Evolutionary conservation across 1,284 basidiomycete genomes (phyloP), one percentile per base, ranked within the genome.

Genomic region (Ceratobasidium sp.): DNA sequence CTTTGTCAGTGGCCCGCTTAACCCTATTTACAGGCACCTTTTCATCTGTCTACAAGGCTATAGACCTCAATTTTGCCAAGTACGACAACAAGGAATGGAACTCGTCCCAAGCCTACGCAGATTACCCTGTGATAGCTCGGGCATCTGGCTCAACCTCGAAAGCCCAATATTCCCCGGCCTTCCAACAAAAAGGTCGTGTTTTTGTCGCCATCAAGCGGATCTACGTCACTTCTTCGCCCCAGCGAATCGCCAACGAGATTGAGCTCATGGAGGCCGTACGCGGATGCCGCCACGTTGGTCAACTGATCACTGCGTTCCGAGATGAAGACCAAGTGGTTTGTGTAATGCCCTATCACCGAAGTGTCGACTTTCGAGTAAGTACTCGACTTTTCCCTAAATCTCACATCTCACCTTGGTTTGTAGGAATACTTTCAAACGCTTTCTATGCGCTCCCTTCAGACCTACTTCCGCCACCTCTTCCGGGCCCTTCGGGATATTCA

Each of bases 151-250:
- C 80, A 80, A 22, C 69, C 76, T 54, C 79, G 78, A 34, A 71
- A 73, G 13, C 38, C 13, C 50, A 69, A 49, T 68, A 57, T 49
- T n/a, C 34, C 40, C 43, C 67, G 5, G 52, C 52, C 53, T 55
- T 49, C 20, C 38, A 27, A 5, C 49, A 43, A 65, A 68, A 58
- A 52, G 40, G 69, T 43, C 29, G 42, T 29, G 79, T 91, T 17
- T 94, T 91, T 75, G 95, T 99, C 43, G 96, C 96, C 0, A 84
- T 99, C 75, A 99, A 99, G 82, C 87, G 96, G 74, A 98, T 99
- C 77, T 94, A 98, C 77, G 96, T 96, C 29, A 99, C 96, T 0
- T 96, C 93, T 76, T 94, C 90, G 72, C 96, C 96, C 0, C 88
- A 91, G 69, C 85, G 97, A 20, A 96, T 99, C 76, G 84, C 89